These are phyloP conservation scores for Colletotrichum shisoi DNA, from an alignment of 2,329 filamentous ascomycete species.

Conservation along the genomic window DNA sequence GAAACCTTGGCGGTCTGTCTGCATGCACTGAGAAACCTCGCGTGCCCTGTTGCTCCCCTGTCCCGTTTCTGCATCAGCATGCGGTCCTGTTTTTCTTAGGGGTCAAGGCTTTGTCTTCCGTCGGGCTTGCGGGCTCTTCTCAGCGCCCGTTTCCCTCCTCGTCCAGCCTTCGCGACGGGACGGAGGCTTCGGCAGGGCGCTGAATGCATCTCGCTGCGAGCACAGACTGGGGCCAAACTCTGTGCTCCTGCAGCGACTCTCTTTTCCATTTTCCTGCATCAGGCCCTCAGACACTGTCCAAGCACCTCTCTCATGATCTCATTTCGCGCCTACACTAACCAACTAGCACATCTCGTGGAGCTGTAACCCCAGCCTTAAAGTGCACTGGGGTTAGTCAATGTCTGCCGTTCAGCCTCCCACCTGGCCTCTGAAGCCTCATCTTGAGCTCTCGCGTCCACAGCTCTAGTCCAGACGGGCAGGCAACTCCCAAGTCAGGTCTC, in stretches of 20 bases:
- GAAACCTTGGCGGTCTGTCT: background rate
- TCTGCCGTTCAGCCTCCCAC: background rate
- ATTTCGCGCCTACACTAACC: background rate
- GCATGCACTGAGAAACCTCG: background rate
- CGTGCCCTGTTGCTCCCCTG: background rate
- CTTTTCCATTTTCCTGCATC: slow-evolving; percentile 8
- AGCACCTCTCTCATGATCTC: slow-evolving; percentile 10
- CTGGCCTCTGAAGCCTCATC: background rate
- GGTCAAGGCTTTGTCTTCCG: background rate
- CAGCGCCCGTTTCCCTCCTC: slow-evolving; percentile 21
- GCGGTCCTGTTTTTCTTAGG: background rate
- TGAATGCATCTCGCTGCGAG: slow-evolving; percentile 23
- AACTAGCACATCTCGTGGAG: background rate
- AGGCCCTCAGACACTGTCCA: slow-evolving; percentile 17
- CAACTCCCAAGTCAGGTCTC: background rate
- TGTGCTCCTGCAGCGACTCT: slow-evolving; percentile 32
- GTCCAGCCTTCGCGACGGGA: background rate
- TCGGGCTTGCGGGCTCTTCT: slow-evolving; percentile 32
- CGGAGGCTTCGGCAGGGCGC: slow-evolving; percentile 17
- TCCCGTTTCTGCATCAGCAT: background rate
- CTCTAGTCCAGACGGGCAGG: background rate
- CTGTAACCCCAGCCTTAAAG: background rate
- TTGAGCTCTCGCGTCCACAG: background rate
- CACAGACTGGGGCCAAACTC: slow-evolving; percentile 39
- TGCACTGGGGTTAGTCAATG: too few relatives aligned